Evolutionary conservation across 169 alveolate genomes (phyloP).

Genomic region (Plasmodium fragile): DNA sequence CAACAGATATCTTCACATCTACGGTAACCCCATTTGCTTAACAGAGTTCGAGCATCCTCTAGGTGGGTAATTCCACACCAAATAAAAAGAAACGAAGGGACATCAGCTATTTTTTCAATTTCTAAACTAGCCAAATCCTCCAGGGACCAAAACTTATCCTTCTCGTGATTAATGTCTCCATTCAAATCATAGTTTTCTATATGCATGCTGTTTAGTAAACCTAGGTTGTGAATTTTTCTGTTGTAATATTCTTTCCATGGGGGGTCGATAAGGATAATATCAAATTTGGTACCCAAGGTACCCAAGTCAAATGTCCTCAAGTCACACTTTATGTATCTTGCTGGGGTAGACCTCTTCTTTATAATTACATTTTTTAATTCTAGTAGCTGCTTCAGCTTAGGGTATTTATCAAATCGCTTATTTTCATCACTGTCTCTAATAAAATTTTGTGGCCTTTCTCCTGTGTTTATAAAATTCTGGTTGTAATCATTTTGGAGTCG

Average conservation of each 20-base stretch:
- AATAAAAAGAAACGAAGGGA: conserved; percentile 91
- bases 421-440: conserved; percentile 91
- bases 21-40: conserved; percentile 94
- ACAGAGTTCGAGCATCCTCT: conserved; percentile 86
- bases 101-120: conserved; percentile 91
- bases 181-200: conserved; percentile 60
- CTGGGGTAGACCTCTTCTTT: conserved; percentile 91
- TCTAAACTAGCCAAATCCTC: conserved; percentile 84
- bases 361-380: conserved; percentile 90
- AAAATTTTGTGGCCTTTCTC: conserved; percentile 94
- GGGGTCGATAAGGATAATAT: conserved; percentile 93
- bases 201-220: conserved; percentile 46
- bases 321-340: conserved; percentile 90
- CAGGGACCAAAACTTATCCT: conserved; percentile 78
- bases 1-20: conserved; percentile 96
- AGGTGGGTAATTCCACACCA: conserved; percentile 93
- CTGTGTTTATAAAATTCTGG: conserved; percentile 92
- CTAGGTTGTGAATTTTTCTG: conserved; percentile 68
- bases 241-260: conserved; percentile 90
- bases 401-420: conserved; percentile 89
- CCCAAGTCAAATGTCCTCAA: conserved; percentile 88
- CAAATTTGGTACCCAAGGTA: conserved; percentile 89
- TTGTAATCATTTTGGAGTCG: conserved; percentile 90
- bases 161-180: conserved; percentile 55
- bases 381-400: conserved; percentile 90